Conservation (phyloP, 2,329 filamentous ascomycete species). For the Nemania abortiva region DNA sequence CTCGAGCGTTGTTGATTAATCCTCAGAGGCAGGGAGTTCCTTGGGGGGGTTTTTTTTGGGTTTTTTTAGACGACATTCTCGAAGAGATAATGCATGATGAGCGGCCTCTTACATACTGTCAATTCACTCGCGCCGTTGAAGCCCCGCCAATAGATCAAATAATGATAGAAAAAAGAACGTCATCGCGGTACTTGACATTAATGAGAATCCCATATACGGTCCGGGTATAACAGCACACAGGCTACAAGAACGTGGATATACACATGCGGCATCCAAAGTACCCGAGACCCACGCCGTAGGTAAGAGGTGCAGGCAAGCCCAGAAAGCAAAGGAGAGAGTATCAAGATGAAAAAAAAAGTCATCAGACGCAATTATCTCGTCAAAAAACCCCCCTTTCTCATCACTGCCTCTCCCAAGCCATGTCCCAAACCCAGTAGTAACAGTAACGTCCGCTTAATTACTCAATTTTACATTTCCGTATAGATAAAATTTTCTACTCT, state of each 20-base stretch:
- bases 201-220: conserved; percentile 17
- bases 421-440: background rate
- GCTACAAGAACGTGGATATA: conserved; percentile 22
- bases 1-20: background rate
- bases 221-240: conserved; percentile 30
- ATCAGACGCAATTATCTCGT: conserved; percentile 38
- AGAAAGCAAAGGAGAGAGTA: background rate
- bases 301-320: background rate
- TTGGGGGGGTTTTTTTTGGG: background rate
- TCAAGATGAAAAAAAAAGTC: background rate
- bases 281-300: conserved; percentile 5
- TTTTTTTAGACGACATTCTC: background rate
- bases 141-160: background rate
- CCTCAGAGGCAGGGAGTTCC: background rate
- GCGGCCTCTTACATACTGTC: background rate
- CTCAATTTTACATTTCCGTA: background rate
- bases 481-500: conserved; percentile 22
- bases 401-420: background rate
- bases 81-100: conserved; percentile 3
- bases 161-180: background rate
- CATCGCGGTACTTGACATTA: conserved; percentile 10
- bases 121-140: background rate
- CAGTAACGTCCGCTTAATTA: background rate
- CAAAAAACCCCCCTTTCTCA: conserved; percentile 11
- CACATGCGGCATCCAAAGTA: background rate